A percentile compares a stretch with the other conserved stretches of the same genome.
Evolutionary conservation across 352 stramenopile species (phyloP).

Genomic region (Hyaloperonospora arabidopsidis): DNA sequence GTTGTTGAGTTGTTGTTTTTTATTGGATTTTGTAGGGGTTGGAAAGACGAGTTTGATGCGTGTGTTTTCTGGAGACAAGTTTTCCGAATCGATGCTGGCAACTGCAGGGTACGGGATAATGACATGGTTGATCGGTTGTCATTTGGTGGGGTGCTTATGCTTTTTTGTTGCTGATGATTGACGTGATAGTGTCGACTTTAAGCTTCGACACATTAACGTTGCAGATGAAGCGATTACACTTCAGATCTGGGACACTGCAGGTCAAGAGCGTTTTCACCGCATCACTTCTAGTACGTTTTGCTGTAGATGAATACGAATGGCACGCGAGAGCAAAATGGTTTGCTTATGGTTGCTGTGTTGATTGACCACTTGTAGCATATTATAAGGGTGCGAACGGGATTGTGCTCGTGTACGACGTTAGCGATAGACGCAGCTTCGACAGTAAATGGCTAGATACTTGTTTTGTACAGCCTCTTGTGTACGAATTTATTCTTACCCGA

Average conservation of each 20-base stretch:
- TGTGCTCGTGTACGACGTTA: conserved; percentile 91
- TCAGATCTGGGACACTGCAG: conserved; percentile 93
- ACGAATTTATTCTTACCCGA: conserved; percentile 11
- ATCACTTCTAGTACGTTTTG: conserved; percentile 86
- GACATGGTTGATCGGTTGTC: not conserved
- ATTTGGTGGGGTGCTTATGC: not conserved
- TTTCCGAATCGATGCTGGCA: conserved; percentile 84
- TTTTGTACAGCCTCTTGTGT: conserved; percentile 1
- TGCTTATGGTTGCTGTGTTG: conserved; percentile 13
- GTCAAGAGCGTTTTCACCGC: conserved; percentile 90
- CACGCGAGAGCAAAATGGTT: not conserved
- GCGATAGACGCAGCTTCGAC: conserved; percentile 87
- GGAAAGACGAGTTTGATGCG: conserved; percentile 91
- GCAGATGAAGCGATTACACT: conserved; percentile 82
- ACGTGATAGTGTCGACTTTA: conserved; percentile 85
- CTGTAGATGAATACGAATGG: not conserved
- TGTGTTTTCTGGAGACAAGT: conserved; percentile 89
- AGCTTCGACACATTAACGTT: conserved; percentile 81
- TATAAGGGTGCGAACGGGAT: conserved; percentile 92
- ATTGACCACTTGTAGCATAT: conserved; percentile 58
- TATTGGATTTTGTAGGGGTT: conserved; percentile 43
- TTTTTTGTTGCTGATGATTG: not conserved
- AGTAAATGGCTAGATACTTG: conserved; percentile 47
- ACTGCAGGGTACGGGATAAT: conserved; percentile 74
- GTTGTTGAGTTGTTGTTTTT: conserved; percentile 7